Evolutionary conservation across 2,329 filamentous ascomycete species (phyloP).

Genomic region (Fusarium musae): DNA sequence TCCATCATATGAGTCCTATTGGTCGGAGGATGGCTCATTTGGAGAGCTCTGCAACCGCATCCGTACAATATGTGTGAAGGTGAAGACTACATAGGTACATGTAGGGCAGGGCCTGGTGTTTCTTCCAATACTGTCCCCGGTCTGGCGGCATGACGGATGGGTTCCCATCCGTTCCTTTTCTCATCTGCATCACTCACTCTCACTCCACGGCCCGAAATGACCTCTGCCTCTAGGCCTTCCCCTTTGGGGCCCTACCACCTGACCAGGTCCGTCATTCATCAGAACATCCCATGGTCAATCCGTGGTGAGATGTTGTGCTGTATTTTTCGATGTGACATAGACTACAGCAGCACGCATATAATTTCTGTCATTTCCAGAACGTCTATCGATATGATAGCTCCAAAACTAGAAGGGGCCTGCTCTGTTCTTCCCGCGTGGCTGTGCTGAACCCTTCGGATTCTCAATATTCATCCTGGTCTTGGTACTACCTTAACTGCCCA

Average conservation of each 20-base stretch:
- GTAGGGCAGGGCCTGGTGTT: constrained; percentile 22
- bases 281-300: constrained; percentile 29
- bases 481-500: constrained; percentile 5
- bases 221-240: constrained; percentile 38
- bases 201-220: constrained; percentile 35
- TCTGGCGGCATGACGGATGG: constrained; percentile 34
- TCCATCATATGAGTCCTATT: constrained; percentile 15
- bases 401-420: constrained; percentile 17
- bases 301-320: constrained; percentile 30
- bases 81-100: constrained; percentile 17
- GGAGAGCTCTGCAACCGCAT: constrained; percentile 20
- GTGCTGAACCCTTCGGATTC: constrained; percentile 25
- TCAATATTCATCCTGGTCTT: constrained; percentile 15
- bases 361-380: constrained; percentile 1
- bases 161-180: constrained; percentile 36
- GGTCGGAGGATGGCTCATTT: constrained; percentile 10
- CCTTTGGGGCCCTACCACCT: constrained; percentile 41
- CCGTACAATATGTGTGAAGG: constrained; percentile 15
- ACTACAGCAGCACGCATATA: background rate
- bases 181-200: constrained; percentile 35
- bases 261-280: constrained; percentile 34
- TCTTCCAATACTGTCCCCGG: constrained; percentile 11
- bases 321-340: background rate
- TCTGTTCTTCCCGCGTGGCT: constrained; percentile 31
- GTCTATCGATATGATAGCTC: constrained; percentile 15